Percentiles rank a stretch among this genome's conserved stretches.
Evolutionary conservation across 2,329 filamentous ascomycete species (phyloP).

Genomic region (Phaeosphaeriaceae sp.): DNA sequence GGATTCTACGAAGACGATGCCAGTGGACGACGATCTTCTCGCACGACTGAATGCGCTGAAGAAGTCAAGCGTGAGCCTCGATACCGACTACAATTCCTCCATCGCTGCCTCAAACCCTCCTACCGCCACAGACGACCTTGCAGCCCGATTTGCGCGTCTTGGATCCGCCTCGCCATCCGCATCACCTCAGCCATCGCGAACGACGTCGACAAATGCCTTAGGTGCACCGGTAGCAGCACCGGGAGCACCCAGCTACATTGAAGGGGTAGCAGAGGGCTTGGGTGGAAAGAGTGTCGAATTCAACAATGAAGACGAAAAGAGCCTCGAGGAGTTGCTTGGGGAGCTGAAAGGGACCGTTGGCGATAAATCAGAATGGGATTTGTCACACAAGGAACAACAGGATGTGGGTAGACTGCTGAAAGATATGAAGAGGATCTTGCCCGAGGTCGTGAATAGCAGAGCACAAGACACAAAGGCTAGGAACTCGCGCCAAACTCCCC

Average conservation of each 20-base stretch:
- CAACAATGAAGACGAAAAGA: conserved; percentile 53
- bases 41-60: conserved; percentile 59
- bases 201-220: conserved; percentile 22
- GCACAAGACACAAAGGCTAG: conserved; percentile 7
- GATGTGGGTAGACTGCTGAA: conserved; percentile 50
- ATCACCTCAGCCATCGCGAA: conserved; percentile 35
- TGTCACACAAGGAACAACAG: conserved; percentile 49
- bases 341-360: conserved; percentile 46
- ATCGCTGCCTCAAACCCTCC: conserved; percentile 15
- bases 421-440: conserved; percentile 51
- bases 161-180: conserved; percentile 36
- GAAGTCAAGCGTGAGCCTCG: conserved; percentile 50
- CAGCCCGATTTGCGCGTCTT: conserved; percentile 47
- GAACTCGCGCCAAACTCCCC: conserved; percentile 2
- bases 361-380: conserved; percentile 48
- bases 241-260: conserved; percentile 43
- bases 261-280: conserved; percentile 40
- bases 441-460: conserved; percentile 34
- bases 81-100: conserved; percentile 28
- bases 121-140: conserved; percentile 40
- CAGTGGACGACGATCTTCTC: conserved; percentile 52
- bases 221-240: conserved; percentile 34
- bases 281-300: conserved; percentile 32
- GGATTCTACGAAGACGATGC: conserved; percentile 8
- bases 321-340: conserved; percentile 55